phyloP scores from a whole-genome alignment of 2,329 filamentous ascomycete genomes.

The Hortaea werneckii region DNA sequence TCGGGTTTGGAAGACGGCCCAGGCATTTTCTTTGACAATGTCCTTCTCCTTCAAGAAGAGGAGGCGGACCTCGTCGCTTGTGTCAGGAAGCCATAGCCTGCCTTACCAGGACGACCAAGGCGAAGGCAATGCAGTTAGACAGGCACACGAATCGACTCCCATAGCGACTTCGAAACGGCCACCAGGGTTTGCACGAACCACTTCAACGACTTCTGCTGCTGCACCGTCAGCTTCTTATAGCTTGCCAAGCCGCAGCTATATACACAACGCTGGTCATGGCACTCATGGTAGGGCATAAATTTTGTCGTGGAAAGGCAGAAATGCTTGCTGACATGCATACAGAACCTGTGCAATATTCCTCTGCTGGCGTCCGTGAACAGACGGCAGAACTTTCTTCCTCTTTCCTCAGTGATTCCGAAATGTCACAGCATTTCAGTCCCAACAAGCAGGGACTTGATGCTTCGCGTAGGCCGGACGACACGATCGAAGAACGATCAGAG shows the following conservation, averaged over 20 bases:
- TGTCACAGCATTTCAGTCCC: slow-evolving; percentile 12
- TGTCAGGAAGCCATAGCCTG: slow-evolving; percentile 2
- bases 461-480: slow-evolving; percentile 9
- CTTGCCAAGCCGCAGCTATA: slow-evolving; percentile 26
- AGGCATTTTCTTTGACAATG: background rate
- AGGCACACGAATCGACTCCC: no score
- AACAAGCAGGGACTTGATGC: slow-evolving; percentile 4
- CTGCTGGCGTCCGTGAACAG: slow-evolving; percentile 28
- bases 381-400: slow-evolving; percentile 29
- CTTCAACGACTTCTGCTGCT: slow-evolving; percentile 3
- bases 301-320: no score
- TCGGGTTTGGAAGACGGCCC: no score
- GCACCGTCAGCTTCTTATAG: slow-evolving; percentile 21
- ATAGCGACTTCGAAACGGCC: background rate
- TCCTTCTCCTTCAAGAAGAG: slow-evolving; percentile 6
- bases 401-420: slow-evolving; percentile 26
- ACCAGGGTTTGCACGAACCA: background rate
- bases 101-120: slow-evolving; percentile 2
- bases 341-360: slow-evolving; percentile 37
- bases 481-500: slow-evolving; percentile 26
- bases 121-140: no score
- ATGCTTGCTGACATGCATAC: slow-evolving; percentile 8
- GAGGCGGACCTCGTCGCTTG: slow-evolving; percentile 12
- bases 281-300: slow-evolving; percentile 8
- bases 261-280: slow-evolving; percentile 22